Evolutionary conservation across 1,284 basidiomycete species (phyloP), one percentile per base, ranked within the genome.

Genomic region (Phenoliferia sp.): DNA sequence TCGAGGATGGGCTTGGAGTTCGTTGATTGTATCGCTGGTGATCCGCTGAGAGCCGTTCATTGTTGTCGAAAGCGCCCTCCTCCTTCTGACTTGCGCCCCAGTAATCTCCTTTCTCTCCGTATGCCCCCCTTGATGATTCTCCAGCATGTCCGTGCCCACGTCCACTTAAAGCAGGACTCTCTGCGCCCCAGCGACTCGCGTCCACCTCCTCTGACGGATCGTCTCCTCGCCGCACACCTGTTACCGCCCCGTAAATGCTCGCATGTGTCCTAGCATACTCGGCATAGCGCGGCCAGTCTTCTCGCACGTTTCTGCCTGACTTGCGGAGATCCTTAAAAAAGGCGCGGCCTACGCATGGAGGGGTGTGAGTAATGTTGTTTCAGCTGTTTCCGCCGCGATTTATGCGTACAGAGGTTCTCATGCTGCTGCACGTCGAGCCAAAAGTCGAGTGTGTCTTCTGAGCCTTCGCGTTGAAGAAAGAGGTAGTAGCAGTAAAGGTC

Each of bases 401-500:
- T 12, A 12, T 44, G 39, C 39, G 31, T 9, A 73, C 72, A 99
- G 55, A 99, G 86, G 78, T 97, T 97, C 82, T 98, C 96, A 79
- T 99, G 95, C 81, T 98, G 95, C 76, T 97, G 93, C 2, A 98
- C 95, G 77, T 99, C 95, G 36, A 99, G 86, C 94, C 94, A 99
- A 76, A 99, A 99, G 80, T 98, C 95, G 61, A 99, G 83, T 54
- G 94, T 90, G 78, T 98, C 94, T 78, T 97, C 94, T 64, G 92
- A 88, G 36, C 90, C 89, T 80, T 97, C 94, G 50, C 94, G 86
- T 78, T 98, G 93, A 52, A 97, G 83, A 78, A 94, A 96, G 70
- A 83, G 80, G 61, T 98, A 98, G 84, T 96, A 96, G 88, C 95
- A 96, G 83, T 95, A 97, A 62, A 98, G 84, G 83, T 99, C 95